These are phyloP conservation scores for Skeletonema marinoi DNA, from an alignment of 108 stramenopile species.

Conservation along the genomic window DNA sequence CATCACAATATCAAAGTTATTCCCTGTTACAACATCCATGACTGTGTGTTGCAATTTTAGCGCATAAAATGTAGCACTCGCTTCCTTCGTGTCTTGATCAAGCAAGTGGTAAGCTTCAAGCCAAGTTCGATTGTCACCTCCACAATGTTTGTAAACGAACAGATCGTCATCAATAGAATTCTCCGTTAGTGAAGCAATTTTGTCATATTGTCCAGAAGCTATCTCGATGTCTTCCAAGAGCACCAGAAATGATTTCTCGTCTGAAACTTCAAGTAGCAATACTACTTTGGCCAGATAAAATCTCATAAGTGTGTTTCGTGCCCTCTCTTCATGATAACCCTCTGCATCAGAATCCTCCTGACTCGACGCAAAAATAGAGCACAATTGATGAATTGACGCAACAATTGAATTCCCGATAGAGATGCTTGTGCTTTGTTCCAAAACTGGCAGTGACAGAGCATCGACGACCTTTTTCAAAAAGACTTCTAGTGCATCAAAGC, in stretches of 20 bases:
- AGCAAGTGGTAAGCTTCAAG: not conserved
- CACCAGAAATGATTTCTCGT: not conserved
- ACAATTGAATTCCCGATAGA: not conserved
- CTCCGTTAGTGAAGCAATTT: not conserved
- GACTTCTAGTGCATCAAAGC: conserved; percentile 44
- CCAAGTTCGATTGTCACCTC: not conserved
- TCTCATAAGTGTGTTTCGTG: not conserved
- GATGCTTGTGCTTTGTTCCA: not conserved
- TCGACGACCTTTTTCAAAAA: conserved; percentile 38
- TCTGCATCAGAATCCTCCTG: not conserved
- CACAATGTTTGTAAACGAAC: not conserved
- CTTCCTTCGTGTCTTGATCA: not conserved
- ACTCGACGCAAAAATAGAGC: not conserved
- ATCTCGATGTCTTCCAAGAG: not conserved
- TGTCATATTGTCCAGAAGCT: not conserved
- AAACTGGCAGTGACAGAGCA: conserved; percentile 51
- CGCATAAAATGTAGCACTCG: not conserved
- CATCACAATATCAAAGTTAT: conserved; percentile 8
- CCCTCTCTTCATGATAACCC: not conserved
- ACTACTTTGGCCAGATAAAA: not conserved
- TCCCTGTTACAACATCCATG: not conserved
- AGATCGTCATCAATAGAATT: not conserved
- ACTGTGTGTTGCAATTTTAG: not conserved
- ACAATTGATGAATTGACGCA: not conserved
- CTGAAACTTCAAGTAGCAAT: not conserved